Evolutionary conservation across 306 rosid genomes (phyloP).

Genomic region (Sophora flavescens): DNA sequence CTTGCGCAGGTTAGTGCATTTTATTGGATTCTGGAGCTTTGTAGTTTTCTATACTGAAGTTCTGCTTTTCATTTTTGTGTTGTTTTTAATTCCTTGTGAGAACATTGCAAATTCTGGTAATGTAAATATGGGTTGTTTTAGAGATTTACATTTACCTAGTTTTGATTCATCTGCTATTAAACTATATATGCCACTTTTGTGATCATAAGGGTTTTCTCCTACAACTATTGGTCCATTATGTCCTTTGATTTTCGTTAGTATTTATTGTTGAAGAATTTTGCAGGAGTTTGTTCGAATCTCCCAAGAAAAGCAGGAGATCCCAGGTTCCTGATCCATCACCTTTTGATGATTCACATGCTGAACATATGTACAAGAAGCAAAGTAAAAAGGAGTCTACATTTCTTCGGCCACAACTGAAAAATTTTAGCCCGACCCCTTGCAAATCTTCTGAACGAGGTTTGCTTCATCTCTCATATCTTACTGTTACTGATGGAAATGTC

Average conservation of each 20-base stretch:
- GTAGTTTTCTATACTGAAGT: slow-evolving; percentile 22
- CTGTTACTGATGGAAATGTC: slow-evolving; percentile 25
- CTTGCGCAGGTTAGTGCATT: slow-evolving; percentile 59
- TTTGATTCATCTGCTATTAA: slow-evolving; percentile 16
- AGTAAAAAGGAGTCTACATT: slow-evolving; percentile 47
- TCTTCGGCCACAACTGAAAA: slow-evolving; percentile 49
- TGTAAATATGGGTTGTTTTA: slow-evolving; percentile 26
- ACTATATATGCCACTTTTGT: slow-evolving; percentile 16
- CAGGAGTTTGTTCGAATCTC: slow-evolving; percentile 73
- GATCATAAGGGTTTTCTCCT: slow-evolving; percentile 35
- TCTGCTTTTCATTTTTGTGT: slow-evolving; percentile 23
- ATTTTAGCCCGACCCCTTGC: slow-evolving; percentile 50
- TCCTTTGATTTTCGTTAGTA: slow-evolving; percentile 11
- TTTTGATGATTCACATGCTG: slow-evolving; percentile 61
- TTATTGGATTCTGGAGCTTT: slow-evolving; percentile 29
- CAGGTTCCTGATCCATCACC: slow-evolving; percentile 59
- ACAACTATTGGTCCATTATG: slow-evolving; percentile 15
- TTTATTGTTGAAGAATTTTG: slow-evolving; percentile 43
- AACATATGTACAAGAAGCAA: slow-evolving; percentile 41
- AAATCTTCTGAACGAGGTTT: slow-evolving; percentile 67
- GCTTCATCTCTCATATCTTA: slow-evolving; percentile 43
- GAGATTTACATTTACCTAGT: slow-evolving; percentile 29
- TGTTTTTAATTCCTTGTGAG: not conserved
- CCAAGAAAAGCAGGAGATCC: slow-evolving; percentile 60
- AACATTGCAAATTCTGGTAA: slow-evolving; percentile 28